These are phyloP conservation scores for Zygosaccharomyces kombuchaensis DNA, from an alignment of 805 yeast species.

Conservation along the genomic window DNA sequence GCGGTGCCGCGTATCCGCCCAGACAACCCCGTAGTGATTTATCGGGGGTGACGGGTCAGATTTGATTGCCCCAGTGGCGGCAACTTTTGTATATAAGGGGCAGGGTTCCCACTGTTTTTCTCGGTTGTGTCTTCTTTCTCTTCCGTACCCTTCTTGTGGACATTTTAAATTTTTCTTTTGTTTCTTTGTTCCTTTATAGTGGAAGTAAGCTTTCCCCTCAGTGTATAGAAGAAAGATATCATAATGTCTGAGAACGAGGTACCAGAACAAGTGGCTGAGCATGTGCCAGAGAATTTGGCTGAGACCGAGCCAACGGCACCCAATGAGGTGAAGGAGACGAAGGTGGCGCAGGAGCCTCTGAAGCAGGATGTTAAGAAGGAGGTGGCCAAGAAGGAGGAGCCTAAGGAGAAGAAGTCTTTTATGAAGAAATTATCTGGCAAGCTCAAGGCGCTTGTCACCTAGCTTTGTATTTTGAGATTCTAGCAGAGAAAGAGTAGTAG, in stretches of 20 bases:
- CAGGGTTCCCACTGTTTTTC: not conserved
- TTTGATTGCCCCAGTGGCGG: not conserved
- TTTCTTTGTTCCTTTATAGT: not conserved
- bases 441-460: slow-evolving; percentile 11
- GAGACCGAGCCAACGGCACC: slow-evolving; percentile 10
- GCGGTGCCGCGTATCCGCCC: slow-evolving; percentile 1
- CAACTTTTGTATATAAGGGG: not conserved
- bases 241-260: not conserved
- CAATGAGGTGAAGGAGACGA: slow-evolving; percentile 7
- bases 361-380: not conserved
- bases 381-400: slow-evolving; percentile 12
- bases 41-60: not conserved
- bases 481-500: not conserved
- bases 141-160: not conserved
- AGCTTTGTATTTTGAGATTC: not conserved
- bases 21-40: not conserved
- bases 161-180: not conserved
- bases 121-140: not conserved
- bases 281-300: not conserved
- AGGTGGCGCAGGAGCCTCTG: slow-evolving; percentile 7
- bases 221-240: not conserved
- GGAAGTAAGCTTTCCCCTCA: not conserved
- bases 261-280: not conserved
- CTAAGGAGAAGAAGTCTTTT: slow-evolving; percentile 11
- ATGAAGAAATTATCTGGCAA: slow-evolving; percentile 16